Percentiles rank a stretch among this genome's conserved stretches.
Evolutionary conservation across 1,139 yeast genomes (phyloP).

Genomic region (Pichia sp.): DNA sequence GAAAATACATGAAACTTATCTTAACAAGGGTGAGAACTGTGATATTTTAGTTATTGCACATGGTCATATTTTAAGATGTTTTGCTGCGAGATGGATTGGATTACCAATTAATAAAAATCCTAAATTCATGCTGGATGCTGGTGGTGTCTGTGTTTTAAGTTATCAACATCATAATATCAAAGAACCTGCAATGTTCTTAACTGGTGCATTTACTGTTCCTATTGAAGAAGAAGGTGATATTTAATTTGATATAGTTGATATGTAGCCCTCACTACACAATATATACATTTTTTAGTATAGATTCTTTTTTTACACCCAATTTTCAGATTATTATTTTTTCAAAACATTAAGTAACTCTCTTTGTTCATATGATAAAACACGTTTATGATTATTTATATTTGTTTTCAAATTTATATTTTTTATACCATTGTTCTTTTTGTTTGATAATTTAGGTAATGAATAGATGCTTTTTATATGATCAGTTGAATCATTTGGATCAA

Average conservation of each 20-base stretch:
- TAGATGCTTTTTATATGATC: neutral
- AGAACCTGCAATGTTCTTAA: slow-evolving; percentile 80
- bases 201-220: slow-evolving; percentile 75
- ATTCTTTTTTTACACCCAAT: no score
- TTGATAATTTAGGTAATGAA: neutral
- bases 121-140: slow-evolving; percentile 80
- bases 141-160: slow-evolving; percentile 88
- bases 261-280: neutral
- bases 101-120: slow-evolving; percentile 59
- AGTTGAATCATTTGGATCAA: neutral
- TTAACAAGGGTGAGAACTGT: slow-evolving; percentile 47
- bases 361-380: slow-evolving; percentile 45
- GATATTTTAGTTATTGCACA: slow-evolving; percentile 85
- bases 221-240: slow-evolving; percentile 40
- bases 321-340: slow-evolving; percentile 15
- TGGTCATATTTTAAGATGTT: slow-evolving; percentile 85
- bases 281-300: no score
- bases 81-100: slow-evolving; percentile 83
- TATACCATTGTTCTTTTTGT: neutral
- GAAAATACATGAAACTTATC: slow-evolving; percentile 53
- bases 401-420: neutral
- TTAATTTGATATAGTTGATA: slow-evolving; percentile 10
- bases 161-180: slow-evolving; percentile 78
- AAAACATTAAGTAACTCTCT: slow-evolving; percentile 40
- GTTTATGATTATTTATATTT: slow-evolving; percentile 14